Evolutionary conservation across 306 rosid species (phyloP), one percentile per base, ranked within the genome.

Genomic region (Hippophae gyantsensis): DNA sequence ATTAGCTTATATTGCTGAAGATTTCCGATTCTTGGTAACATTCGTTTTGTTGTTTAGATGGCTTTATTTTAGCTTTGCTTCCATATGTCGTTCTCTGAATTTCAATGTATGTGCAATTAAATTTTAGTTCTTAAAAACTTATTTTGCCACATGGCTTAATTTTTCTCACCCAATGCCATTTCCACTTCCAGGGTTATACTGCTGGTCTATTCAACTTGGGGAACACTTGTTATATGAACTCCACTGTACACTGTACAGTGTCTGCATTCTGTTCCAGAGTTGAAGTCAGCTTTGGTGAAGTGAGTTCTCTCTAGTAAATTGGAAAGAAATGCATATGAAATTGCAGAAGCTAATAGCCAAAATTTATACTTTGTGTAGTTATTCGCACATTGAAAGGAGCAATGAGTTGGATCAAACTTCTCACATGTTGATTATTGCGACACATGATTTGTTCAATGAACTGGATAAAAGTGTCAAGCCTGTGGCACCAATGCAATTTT

Each of bases 401-500:
- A 80, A 81, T 53, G 95, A 93, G 40, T 90, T 93, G 49, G 99
- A 93, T 77, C 99, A 86, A 76, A 69, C 97, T 57, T 93, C 99
- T 62, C 97, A 80, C 76, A 64, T 75, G 92, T 74, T 93, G 84
- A 84, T 95, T 26, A 69, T 88, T 75, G 95, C 99, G 51, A 88
- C 94, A 48, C 95, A 89, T 59, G 97, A 89, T 72, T 76, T 93
- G 61, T 93, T 93, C 67, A 76, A 68, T 52, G 95, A 88, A 70
- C 90, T 93, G 68, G 97, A 86, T 79, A 86, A 73, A 80, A 93
- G 95, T 77, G 83, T 77, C 66, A 93, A 84, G 84, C 63, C 99
- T 71, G 96, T 93, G 67, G 97, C 96, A 6, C 99, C 99, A 52
- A 88, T 93, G 99, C 99, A 89, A 62, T 93, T 93, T 74, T 93